Evolutionary conservation across 2,329 filamentous ascomycete genomes (phyloP), one percentile per base, ranked within the genome.

Genomic region (Clonostachys chloroleuca): DNA sequence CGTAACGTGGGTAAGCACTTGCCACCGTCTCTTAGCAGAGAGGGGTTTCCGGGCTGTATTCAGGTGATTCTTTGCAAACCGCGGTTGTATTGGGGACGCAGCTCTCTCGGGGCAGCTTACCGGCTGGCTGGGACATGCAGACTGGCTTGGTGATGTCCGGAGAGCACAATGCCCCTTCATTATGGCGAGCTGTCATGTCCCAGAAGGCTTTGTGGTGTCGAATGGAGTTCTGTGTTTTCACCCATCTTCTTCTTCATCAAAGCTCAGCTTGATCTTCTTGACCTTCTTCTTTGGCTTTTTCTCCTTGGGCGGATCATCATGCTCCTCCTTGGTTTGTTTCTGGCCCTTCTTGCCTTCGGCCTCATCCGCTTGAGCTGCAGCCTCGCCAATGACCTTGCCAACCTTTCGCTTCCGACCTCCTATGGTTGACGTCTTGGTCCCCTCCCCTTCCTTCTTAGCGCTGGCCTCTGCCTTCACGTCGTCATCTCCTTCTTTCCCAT

Each of bases 221-320:
- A 10, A 30, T 30, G 24, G 9, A 30, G 9, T 10, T 8, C 24
- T 8, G 9, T 10, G 9, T 30, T 10, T 30, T 30, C 24, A 30
- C 9, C 24, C 24, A 17, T 65, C 72, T 34, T 81, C 78, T 16
- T 84, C 81, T 48, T 84, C 77, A 24, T 79, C 79, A 59, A 86
- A 86, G 62, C 83, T 86, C 42, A 86, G 67, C 67, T 86, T 86
- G 50, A 86, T 79, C 67, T 84, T 85, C 63, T 81, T 81, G 5
- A 70, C 66, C 63, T 77, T 77, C 60, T 83, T 81, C 61, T 75
- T 78, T 8, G 53, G 53, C 49, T 62, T 66, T 49, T 59, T 63
- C 8, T 59, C 58, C 52, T 57, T 60, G 24, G 57, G 55, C 1
- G 60, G 52, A 8, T 56, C 54, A 6, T 47, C 51, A 30, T 10